These are phyloP conservation scores for Populus ilicifolia DNA, from an alignment of 345 rosid genomes.

Conservation along the genomic window DNA sequence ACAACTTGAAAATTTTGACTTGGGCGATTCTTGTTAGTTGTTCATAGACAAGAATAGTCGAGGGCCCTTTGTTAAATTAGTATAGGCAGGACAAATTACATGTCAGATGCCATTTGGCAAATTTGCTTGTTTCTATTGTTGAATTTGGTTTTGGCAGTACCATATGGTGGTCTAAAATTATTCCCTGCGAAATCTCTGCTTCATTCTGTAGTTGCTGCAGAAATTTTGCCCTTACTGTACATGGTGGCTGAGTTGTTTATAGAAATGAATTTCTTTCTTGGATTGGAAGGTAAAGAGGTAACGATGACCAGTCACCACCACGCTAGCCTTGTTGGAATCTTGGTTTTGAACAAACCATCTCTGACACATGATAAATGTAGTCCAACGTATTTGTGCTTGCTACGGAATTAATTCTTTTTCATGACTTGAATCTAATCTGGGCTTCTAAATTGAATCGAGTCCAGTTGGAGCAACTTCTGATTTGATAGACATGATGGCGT, in stretches of 20 bases:
- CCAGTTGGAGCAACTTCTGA: background rate
- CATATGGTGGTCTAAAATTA: background rate
- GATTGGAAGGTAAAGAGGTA: background rate
- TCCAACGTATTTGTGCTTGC: background rate
- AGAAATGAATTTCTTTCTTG: background rate
- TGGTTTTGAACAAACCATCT: background rate
- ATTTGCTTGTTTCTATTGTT: conserved; percentile 16
- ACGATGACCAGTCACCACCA: background rate
- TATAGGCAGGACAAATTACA: conserved; percentile 29
- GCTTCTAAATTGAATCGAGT: no score
- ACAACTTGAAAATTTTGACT: conserved; percentile 37
- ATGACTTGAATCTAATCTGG: no score
- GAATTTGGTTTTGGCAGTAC: background rate
- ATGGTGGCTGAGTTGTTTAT: background rate
- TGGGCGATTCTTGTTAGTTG: conserved; percentile 33
- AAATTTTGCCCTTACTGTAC: background rate
- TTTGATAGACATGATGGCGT: background rate
- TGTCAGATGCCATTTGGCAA: conserved; percentile 15
- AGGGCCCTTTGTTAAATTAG: conserved; percentile 33
- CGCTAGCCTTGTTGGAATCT: background rate
- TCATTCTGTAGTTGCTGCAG: background rate
- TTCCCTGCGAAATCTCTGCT: background rate
- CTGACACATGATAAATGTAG: no score
- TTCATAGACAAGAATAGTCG: conserved; percentile 29
- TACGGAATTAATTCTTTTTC: background rate